Evolutionary conservation across 2,329 filamentous ascomycete species (phyloP).

Genomic region (Alternaria triticimaculans): DNA sequence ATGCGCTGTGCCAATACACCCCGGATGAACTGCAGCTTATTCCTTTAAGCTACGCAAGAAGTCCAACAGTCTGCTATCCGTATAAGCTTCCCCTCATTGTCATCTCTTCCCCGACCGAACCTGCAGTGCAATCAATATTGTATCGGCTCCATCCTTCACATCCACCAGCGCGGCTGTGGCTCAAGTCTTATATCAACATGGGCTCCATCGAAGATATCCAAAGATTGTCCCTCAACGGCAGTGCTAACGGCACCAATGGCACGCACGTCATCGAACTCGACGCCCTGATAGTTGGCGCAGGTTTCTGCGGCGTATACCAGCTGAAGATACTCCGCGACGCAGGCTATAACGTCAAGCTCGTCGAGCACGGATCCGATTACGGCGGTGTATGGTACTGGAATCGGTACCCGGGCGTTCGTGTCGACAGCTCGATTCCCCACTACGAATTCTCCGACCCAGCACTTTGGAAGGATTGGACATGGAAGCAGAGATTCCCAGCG

Average conservation of each 20-base stretch:
- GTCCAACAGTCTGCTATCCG: not conserved
- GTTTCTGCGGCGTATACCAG: conserved; percentile 38
- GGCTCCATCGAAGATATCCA: conserved; percentile 5
- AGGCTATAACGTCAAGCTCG: conserved; percentile 29
- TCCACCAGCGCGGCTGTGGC: not conserved
- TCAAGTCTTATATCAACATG: not conserved
- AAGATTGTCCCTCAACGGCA: not conserved
- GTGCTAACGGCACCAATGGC: not conserved
- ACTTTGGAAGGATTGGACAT: conserved; percentile 27
- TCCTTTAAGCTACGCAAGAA: not conserved
- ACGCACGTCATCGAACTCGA: conserved; percentile 20
- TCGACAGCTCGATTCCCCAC: conserved; percentile 28
- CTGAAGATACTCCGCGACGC: conserved; percentile 33
- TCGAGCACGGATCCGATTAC: conserved; percentile 25
- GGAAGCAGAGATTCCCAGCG: conserved; percentile 28
- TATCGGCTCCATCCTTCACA: not conserved
- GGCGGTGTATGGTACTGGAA: conserved; percentile 41
- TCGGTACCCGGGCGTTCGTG: conserved; percentile 37
- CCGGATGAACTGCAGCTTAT: not conserved
- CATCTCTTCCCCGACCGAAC: not conserved
- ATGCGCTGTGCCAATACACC: not conserved
- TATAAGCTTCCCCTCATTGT: not conserved
- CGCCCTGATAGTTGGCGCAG: conserved; percentile 35
- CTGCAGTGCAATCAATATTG: not conserved
- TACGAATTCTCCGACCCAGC: conserved; percentile 33